Conservation (phyloP, 2,329 filamentous ascomycete genomes). For the Colletotrichum costaricense region DNA sequence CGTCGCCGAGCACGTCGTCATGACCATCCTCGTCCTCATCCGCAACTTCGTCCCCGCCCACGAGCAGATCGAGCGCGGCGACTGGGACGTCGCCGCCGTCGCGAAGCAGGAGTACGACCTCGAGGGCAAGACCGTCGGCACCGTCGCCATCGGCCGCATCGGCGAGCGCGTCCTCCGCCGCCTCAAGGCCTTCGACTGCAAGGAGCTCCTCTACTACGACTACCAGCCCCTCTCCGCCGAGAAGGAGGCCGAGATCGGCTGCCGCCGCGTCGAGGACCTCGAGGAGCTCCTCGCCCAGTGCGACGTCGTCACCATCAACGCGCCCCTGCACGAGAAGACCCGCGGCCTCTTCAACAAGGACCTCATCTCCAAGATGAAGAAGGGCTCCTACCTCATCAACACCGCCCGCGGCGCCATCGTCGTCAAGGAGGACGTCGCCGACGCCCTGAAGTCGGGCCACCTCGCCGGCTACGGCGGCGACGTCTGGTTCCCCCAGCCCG, state of each 20-base stretch:
- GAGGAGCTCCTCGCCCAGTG: constrained; percentile 96
- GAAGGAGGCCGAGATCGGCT: constrained; percentile 95
- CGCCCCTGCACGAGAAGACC: constrained; percentile 98
- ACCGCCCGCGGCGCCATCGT: constrained; percentile 98
- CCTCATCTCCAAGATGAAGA: constrained; percentile 98
- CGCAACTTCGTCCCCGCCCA: constrained; percentile 99
- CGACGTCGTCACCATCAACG: constrained; percentile 99
- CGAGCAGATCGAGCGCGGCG: constrained; percentile 88
- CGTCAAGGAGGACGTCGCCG: constrained; percentile 98
- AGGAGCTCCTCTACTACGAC: constrained; percentile 99
- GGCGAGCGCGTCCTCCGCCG: constrained; percentile 97
- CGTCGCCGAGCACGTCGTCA: constrained; percentile 98
- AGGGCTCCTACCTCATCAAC: constrained; percentile 96
- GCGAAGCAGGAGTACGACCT: constrained; percentile 99
- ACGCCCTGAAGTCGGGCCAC: constrained; percentile 90
- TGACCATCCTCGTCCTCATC: constrained; percentile 96
- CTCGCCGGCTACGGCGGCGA: constrained; percentile 90
- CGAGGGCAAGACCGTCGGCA: constrained; percentile 97
- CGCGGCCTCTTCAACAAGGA: constrained; percentile 98
- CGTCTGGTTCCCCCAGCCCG: constrained; percentile 98
- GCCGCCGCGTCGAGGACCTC: constrained; percentile 85
- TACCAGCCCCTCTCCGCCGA: constrained; percentile 93
- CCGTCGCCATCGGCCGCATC: constrained; percentile 96
- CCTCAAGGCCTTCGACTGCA: constrained; percentile 98
- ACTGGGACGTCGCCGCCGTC: constrained; percentile 95